phyloP scores from a whole-genome alignment of 352 stramenopile genomes.

The Peronosclerospora sorghi region DNA sequence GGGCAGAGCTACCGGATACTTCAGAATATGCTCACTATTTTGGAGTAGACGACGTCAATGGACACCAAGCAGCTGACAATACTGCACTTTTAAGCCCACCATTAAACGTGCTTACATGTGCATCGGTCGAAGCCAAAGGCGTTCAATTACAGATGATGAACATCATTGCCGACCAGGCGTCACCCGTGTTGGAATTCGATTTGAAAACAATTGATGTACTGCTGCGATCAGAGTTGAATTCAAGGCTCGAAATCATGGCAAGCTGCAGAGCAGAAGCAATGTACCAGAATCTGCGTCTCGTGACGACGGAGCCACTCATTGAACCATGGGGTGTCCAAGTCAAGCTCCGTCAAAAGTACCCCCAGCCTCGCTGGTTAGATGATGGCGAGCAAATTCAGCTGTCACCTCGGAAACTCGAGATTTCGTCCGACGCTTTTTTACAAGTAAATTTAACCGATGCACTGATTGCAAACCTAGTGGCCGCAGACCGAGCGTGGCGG shows the following conservation, averaged over 20 bases:
- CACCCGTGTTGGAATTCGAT: conserved; percentile 57
- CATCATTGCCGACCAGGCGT: conserved; percentile 74
- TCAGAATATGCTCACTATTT: conserved; percentile 30
- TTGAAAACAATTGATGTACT: conserved; percentile 28
- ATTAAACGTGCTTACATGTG: conserved; percentile 19
- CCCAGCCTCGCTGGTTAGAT: conserved; percentile 7
- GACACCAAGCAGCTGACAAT: conserved; percentile 4
- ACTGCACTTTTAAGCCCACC: conserved; percentile 1
- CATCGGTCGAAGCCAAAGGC: conserved; percentile 23
- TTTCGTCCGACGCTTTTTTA: conserved; percentile 52
- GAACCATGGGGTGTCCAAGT: conserved; percentile 65
- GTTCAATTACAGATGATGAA: conserved; percentile 70
- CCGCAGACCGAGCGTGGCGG: conserved; percentile 63
- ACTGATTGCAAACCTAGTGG: conserved; percentile 67
- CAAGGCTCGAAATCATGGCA: conserved; percentile 23
- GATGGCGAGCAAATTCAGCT: conserved; percentile 7
- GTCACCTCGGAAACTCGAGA: conserved; percentile 41
- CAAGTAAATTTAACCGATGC: conserved; percentile 77
- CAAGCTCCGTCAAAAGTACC: conserved; percentile 23
- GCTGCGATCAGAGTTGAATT: conserved; percentile 22
- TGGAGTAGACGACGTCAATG: conserved; percentile 7
- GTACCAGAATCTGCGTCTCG: conserved; percentile 79
- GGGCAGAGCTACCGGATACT: conserved; percentile 25
- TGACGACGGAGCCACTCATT: conserved; percentile 69
- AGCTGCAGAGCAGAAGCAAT: conserved; percentile 51